These are phyloP conservation scores for Hibiscus tridactylites DNA, from an alignment of 345 rosid genomes.

Conservation along the genomic window DNA sequence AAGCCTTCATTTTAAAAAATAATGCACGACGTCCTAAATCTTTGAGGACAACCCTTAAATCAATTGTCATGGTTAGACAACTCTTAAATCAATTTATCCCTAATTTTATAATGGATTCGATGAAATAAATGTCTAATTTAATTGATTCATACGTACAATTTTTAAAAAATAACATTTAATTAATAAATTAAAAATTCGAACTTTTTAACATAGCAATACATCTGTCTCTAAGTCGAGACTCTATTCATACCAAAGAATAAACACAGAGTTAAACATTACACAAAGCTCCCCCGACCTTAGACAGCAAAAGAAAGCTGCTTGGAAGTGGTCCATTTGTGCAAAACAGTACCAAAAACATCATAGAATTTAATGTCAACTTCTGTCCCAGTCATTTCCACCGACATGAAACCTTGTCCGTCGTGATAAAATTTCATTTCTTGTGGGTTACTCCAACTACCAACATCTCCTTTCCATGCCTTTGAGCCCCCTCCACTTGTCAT, in stretches of 20 bases:
- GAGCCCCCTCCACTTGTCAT: slow-evolving; percentile 83
- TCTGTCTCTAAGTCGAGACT: not conserved
- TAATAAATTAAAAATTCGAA: not conserved
- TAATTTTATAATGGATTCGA: too few relatives aligned
- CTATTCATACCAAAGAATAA: not conserved
- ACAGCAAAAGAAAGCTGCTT: slow-evolving; percentile 11
- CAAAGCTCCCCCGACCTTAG: not conserved
- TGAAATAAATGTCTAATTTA: too few relatives aligned
- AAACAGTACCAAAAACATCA: slow-evolving; percentile 40
- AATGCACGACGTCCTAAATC: too few relatives aligned
- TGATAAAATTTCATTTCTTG: slow-evolving; percentile 51
- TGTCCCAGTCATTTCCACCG: slow-evolving; percentile 31
- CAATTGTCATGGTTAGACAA: too few relatives aligned
- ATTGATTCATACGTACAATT: too few relatives aligned
- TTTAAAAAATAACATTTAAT: too few relatives aligned
- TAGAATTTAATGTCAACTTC: slow-evolving; percentile 29
- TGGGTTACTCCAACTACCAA: slow-evolving; percentile 40
- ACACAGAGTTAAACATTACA: too few relatives aligned
- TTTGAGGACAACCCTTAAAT: too few relatives aligned
- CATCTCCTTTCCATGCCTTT: slow-evolving; percentile 66
- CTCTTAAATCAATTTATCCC: too few relatives aligned
- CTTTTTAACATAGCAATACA: not conserved
- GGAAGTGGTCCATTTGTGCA: slow-evolving; percentile 37
- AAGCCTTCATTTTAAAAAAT: too few relatives aligned
- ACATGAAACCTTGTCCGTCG: slow-evolving; percentile 81